Percentiles rank a stretch among this genome's conserved stretches.
phyloP scores from a whole-genome alignment of 192 early-diverging fungal species.

The Coemansia sp. region DNA sequence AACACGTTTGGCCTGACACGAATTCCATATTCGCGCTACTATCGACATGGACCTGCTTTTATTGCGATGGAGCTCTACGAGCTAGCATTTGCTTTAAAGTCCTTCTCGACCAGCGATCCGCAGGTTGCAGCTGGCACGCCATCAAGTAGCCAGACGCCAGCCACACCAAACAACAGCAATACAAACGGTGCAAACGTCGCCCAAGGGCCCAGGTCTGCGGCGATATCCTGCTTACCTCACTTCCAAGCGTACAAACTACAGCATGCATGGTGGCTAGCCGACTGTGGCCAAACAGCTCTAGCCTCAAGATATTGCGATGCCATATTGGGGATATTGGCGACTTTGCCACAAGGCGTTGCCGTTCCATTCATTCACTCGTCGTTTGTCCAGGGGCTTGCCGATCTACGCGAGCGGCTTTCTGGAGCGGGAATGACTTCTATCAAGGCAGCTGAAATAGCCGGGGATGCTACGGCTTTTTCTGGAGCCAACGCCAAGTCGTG shows the following conservation, averaged over 20 bases:
- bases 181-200: constrained; percentile 2
- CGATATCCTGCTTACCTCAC: constrained; percentile 66
- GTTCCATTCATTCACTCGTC: constrained; percentile 78
- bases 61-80: constrained; percentile 86
- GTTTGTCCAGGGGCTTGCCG: constrained; percentile 71
- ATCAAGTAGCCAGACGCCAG: not conserved
- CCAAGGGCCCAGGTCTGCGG: constrained; percentile 6
- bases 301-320: constrained; percentile 79
- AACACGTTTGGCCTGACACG: constrained; percentile 4
- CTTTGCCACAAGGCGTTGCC: constrained; percentile 62
- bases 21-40: constrained; percentile 48
- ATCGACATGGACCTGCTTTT: constrained; percentile 60
- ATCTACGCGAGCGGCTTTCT: constrained; percentile 67
- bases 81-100: constrained; percentile 61
- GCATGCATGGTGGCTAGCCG: constrained; percentile 79
- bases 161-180: not conserved
- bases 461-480: constrained; percentile 29
- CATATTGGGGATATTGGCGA: constrained; percentile 69
- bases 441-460: constrained; percentile 33
- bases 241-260: constrained; percentile 87
- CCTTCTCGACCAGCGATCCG: constrained; percentile 48
- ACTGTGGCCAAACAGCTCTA: constrained; percentile 71
- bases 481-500: constrained; percentile 55
- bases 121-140: constrained; percentile 3
- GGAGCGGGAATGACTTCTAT: constrained; percentile 51